These are phyloP conservation scores for Nannochloropsis gaditana DNA, from an alignment of 108 stramenopile species.

Conservation along the genomic window DNA sequence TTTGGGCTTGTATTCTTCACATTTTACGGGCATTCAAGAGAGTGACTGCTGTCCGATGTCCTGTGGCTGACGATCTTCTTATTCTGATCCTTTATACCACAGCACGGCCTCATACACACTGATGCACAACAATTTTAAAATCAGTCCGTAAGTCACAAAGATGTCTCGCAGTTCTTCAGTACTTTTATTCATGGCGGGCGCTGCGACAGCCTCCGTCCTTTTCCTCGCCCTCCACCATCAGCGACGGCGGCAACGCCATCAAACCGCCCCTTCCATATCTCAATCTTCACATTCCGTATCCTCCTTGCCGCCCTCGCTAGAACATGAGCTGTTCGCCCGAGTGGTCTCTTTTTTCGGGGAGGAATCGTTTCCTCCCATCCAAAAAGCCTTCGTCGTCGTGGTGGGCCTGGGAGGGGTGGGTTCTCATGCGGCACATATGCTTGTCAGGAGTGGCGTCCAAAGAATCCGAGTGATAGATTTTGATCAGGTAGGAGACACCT, in stretches of 20 bases:
- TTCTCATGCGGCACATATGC: conserved; percentile 83
- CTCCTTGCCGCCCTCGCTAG: conserved; percentile 57
- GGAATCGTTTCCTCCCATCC: conserved; percentile 58
- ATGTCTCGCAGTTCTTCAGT: neutral
- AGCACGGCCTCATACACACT: too few relatives aligned
- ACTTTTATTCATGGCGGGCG: neutral
- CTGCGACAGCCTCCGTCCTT: neutral
- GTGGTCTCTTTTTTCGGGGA: conserved; percentile 77
- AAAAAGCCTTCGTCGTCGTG: conserved; percentile 63
- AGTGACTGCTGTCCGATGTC: too few relatives aligned
- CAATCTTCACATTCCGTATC: neutral
- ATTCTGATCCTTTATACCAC: too few relatives aligned
- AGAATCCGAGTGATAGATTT: conserved; percentile 89
- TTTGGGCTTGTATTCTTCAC: too few relatives aligned
- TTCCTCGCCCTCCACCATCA: neutral
- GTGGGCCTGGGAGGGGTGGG: conserved; percentile 94
- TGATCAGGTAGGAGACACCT: conserved; percentile 63
- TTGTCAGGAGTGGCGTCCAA: conserved; percentile 80
- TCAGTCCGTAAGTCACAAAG: too few relatives aligned
- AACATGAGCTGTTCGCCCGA: conserved; percentile 84
- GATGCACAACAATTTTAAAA: too few relatives aligned
- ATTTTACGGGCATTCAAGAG: too few relatives aligned
- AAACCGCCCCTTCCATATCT: neutral
- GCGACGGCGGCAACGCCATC: neutral
- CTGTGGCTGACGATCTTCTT: too few relatives aligned